A percentile compares a stretch with the other conserved stretches of the same genome.
Conservation (phyloP, 352 stramenopile genomes). For the Pythium aquatile region DNA sequence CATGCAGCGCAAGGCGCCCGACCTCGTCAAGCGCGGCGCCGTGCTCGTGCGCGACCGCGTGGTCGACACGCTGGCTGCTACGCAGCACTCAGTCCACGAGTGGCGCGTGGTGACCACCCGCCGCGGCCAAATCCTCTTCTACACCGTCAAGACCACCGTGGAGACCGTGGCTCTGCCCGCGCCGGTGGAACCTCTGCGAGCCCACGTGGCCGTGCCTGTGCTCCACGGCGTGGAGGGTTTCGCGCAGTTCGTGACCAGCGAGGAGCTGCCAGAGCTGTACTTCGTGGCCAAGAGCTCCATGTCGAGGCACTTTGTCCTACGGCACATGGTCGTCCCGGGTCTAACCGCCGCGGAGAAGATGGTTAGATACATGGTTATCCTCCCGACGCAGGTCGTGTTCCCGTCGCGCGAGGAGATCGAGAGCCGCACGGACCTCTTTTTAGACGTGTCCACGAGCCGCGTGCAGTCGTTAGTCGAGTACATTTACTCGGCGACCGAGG, state of each 20-base stretch:
- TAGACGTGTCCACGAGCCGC: conserved; percentile 69
- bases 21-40: conserved; percentile 68
- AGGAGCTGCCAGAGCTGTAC: conserved; percentile 82
- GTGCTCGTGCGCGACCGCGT: conserved; percentile 68
- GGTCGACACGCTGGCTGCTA: conserved; percentile 49
- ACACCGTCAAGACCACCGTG: conserved; percentile 57
- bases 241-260: conserved; percentile 76
- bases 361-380: conserved; percentile 72
- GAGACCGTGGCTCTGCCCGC: conserved; percentile 48
- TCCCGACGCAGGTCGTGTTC: conserved; percentile 76
- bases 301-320: conserved; percentile 58
- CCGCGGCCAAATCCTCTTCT: conserved; percentile 64
- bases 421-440: conserved; percentile 66
- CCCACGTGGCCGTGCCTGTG: conserved; percentile 57
- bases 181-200: conserved; percentile 51
- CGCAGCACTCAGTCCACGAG: conserved; percentile 53
- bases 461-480: conserved; percentile 76
- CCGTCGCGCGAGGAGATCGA: conserved; percentile 78
- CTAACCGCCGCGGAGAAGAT: conserved; percentile 64
- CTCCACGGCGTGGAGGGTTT: conserved; percentile 68
- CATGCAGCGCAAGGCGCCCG: conserved; percentile 73
- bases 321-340: conserved; percentile 64
- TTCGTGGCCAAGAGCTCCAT: conserved; percentile 85
- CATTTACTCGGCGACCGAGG: conserved; percentile 81
- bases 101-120: conserved; percentile 59